phyloP scores from a whole-genome alignment of 306 rosid species.

The Quercus ilex region DNA sequence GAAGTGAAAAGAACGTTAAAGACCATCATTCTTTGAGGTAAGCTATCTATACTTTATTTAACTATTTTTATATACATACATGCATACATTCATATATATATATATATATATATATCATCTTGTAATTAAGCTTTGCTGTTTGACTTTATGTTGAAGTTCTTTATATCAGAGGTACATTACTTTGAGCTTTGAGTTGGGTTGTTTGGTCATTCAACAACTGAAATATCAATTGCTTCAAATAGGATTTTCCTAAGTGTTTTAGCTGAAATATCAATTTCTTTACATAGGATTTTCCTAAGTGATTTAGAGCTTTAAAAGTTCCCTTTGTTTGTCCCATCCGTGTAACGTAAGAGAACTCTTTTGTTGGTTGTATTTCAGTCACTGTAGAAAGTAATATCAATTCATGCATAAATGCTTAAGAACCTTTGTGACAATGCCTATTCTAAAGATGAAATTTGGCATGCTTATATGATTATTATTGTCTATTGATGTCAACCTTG shows the following conservation, averaged over 20 bases:
- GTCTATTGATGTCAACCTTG: not conserved
- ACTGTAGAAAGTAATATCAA: not conserved
- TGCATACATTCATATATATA: no score
- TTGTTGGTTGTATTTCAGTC: not conserved
- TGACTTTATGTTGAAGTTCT: not conserved
- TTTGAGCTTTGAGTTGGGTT: not conserved
- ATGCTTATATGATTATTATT: not conserved
- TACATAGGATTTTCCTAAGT: not conserved
- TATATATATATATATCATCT: not conserved
- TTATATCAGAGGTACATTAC: not conserved
- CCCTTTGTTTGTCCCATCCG: not conserved
- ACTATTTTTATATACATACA: not conserved
- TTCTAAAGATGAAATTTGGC: not conserved
- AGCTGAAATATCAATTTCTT: not conserved
- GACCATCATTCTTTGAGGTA: constrained; percentile 43
- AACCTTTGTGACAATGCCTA: not conserved
- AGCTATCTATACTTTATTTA: constrained; percentile 10
- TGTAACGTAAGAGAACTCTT: not conserved
- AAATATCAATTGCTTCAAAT: not conserved
- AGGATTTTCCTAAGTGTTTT: not conserved
- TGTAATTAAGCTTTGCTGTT: constrained; percentile 2
- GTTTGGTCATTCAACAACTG: not conserved
- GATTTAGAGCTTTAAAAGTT: not conserved
- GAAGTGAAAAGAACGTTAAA: constrained; percentile 31
- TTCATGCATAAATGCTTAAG: not conserved